A percentile compares a stretch with the other conserved stretches of the same genome.
Evolutionary conservation across 768 basidiomycete species (phyloP).

Genomic region (Rickenella mellea): DNA sequence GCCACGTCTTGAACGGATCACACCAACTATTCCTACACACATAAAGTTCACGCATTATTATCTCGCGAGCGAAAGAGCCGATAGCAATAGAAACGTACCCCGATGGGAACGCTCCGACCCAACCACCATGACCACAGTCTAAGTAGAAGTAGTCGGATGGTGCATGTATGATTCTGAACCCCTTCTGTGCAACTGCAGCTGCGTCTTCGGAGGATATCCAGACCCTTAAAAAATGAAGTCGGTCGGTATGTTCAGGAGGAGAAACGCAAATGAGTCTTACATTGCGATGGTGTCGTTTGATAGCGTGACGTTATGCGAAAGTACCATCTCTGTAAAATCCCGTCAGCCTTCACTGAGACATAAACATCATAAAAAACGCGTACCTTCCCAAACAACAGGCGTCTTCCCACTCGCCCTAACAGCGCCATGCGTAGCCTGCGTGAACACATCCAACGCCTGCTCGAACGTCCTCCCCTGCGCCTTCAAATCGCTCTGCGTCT

Average conservation of each 20-base stretch:
- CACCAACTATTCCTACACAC: slow-evolving; percentile 53
- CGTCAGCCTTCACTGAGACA: slow-evolving; percentile 4
- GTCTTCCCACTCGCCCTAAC: slow-evolving; percentile 53
- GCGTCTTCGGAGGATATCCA: slow-evolving; percentile 65
- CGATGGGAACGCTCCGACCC: slow-evolving; percentile 43
- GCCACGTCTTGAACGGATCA: slow-evolving; percentile 76
- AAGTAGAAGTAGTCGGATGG: slow-evolving; percentile 76
- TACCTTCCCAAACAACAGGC: slow-evolving; percentile 77
- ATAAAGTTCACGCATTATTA: not conserved
- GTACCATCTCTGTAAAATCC: slow-evolving; percentile 47
- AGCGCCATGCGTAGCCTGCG: slow-evolving; percentile 45
- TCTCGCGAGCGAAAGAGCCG: not conserved
- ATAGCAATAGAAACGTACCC: slow-evolving; percentile 20
- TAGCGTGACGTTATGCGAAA: slow-evolving; percentile 40
- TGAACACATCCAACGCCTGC: slow-evolving; percentile 57
- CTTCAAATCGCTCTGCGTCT: slow-evolving; percentile 48
- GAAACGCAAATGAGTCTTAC: slow-evolving; percentile 18
- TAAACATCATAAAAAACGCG: not conserved
- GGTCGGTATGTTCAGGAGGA: slow-evolving; percentile 4
- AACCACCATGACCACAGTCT: slow-evolving; percentile 65
- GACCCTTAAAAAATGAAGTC: slow-evolving; percentile 32
- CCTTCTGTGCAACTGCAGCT: slow-evolving; percentile 47
- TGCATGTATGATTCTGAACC: slow-evolving; percentile 55
- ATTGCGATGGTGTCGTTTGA: slow-evolving; percentile 45
- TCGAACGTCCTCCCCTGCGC: slow-evolving; percentile 42